phyloP scores from a whole-genome alignment of 1,139 yeast species.

The Pichia sp. region DNA sequence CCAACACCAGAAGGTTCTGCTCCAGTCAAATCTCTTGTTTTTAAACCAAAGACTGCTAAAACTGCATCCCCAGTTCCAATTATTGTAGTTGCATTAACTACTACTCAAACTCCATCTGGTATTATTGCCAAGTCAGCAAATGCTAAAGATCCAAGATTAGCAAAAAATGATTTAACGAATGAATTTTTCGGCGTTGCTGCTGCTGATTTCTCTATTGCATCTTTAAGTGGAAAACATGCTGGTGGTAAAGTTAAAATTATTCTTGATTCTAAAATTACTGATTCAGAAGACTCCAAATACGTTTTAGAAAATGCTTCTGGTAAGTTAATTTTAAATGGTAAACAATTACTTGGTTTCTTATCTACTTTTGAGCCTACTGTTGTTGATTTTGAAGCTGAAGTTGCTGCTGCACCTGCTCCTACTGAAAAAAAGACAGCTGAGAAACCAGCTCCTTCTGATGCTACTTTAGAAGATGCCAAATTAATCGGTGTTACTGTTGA shows the following conservation, averaged over 20 bases:
- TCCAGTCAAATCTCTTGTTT: conserved; percentile 62
- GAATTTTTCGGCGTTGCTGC: conserved; percentile 60
- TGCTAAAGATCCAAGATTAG: conserved; percentile 83
- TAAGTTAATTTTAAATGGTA: conserved; percentile 50
- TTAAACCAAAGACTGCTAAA: conserved; percentile 89
- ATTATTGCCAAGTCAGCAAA: conserved; percentile 60
- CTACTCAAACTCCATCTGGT: conserved; percentile 65
- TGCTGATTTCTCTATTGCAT: conserved; percentile 62
- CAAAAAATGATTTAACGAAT: conserved; percentile 70
- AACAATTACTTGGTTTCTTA: conserved; percentile 48
- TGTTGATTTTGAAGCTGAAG: conserved; percentile 56
- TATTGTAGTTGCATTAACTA: conserved; percentile 67
- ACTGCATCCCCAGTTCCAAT: conserved; percentile 77
- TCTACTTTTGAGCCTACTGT: conserved; percentile 49
- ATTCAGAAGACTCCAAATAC: conserved; percentile 37
- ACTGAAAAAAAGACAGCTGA: conserved; percentile 10
- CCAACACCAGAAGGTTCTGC: conserved; percentile 40
- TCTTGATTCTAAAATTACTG: conserved; percentile 51
- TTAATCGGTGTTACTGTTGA: conserved; percentile 94
- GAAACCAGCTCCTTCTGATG: conserved; percentile 33
- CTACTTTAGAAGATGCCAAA: conserved; percentile 80
- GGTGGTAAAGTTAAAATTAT: conserved; percentile 62
- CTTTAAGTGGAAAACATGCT: conserved; percentile 42
- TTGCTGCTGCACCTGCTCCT: conserved; percentile 33
- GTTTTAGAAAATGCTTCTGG: conserved; percentile 55